phyloP scores from a whole-genome alignment of 1,284 basidiomycete species.

The Puccinia polysora region DNA sequence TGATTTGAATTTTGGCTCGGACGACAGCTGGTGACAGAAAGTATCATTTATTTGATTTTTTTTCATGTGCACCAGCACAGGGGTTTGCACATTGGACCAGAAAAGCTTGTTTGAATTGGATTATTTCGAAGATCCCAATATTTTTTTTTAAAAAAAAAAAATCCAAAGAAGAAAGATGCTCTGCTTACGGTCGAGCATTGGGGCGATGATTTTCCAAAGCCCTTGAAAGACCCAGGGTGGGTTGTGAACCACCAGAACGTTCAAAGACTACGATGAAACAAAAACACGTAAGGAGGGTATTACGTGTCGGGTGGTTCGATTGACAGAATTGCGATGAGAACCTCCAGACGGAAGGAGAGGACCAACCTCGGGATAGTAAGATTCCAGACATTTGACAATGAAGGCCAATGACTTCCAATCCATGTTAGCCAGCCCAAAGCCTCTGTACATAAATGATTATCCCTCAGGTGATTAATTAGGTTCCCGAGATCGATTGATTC shows the following conservation, averaged over 20 bases:
- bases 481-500: no score
- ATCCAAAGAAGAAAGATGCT: no score
- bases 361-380: slow-evolving; percentile 41
- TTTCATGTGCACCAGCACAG: not conserved
- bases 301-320: not conserved
- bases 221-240: slow-evolving; percentile 43
- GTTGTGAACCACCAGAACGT: slow-evolving; percentile 40
- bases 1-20: slow-evolving; percentile 35
- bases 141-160: no score
- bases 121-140: no score
- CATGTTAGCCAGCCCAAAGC: slow-evolving; percentile 40
- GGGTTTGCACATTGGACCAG: no score
- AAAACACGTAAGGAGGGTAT: no score
- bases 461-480: not conserved
- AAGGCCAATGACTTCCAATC: slow-evolving; percentile 42
- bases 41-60: not conserved
- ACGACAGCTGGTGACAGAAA: slow-evolving; percentile 12
- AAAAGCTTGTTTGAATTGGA: no score
- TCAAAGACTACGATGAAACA: slow-evolving; percentile 42
- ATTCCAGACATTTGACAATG: slow-evolving; percentile 42
- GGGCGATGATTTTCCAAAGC: slow-evolving; percentile 38
- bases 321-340: not conserved
- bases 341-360: not conserved
- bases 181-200: slow-evolving; percentile 39
- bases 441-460: slow-evolving; percentile 4